Evolutionary conservation across 2,329 filamentous ascomycete species (phyloP), one percentile per base, ranked within the genome.

Genomic region (Sarocladiaceae sp.): DNA sequence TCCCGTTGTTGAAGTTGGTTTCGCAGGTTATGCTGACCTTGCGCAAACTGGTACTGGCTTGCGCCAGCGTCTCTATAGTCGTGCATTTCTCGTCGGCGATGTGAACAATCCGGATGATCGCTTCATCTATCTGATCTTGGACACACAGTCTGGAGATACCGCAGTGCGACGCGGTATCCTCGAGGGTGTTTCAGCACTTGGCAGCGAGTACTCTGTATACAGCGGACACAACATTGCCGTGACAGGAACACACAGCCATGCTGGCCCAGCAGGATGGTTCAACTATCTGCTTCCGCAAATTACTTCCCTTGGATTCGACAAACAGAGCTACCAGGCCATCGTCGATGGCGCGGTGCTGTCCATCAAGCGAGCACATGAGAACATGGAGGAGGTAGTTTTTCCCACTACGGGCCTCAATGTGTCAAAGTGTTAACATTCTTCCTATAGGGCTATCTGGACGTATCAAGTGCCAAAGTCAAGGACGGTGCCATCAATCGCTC

Each of bases 201-300:
- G 92, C 0, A 67, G 75, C 15, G 84, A 87, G 3, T 96, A 92
- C 65, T 74, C 80, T 1, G 71, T 86, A 25, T 97, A 97, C 68
- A 82, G 78, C 44, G 80, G 88, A 61, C 79, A 88, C 60, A 97
- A 96, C 63, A 72, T 97, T 31, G 93, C 93, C 29, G 80, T 97
- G 20, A 96, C 90, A 0, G 93, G 92, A 51, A 97, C 93, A 0
- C 93, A 97, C 67, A 94, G 89, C 23, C 93, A 97, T 70, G 86
- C 91, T 22, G 93, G 92, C 0, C 92, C 93, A 0, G 93, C 88
- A 2, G 93, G 88, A 5, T 97, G 91, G 90, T 77, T 95, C 65
- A 97, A 97, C 70, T 97, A 97, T 64, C 78, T 97, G 10, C 76
- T 97, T 5, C 93, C 92, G 7, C 92, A 97, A 64, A 87, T 97